Conservation (phyloP, 768 basidiomycete species). For the Lentinula guzmanii region DNA sequence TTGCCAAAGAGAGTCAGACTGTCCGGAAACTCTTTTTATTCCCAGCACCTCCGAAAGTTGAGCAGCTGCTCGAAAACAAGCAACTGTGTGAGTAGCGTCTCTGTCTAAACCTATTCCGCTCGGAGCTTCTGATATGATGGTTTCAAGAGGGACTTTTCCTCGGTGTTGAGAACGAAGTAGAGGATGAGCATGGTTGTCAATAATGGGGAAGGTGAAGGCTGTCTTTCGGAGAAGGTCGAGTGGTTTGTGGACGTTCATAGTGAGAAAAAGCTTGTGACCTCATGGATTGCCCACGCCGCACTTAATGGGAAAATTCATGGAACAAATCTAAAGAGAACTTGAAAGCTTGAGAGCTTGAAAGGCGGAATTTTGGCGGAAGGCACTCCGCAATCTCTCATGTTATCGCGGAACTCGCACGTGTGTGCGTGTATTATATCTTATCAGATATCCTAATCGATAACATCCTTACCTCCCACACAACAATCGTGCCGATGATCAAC, state of each 20-base stretch:
- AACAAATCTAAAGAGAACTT: background rate
- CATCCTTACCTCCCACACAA: too few species aligned
- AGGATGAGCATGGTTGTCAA: conserved; percentile 80
- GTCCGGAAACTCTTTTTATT: conserved; percentile 20
- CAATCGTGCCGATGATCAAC: background rate
- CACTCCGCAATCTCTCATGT: too few species aligned
- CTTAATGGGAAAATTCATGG: background rate
- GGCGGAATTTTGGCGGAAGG: background rate
- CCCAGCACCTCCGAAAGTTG: conserved; percentile 50
- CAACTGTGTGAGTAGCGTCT: conserved; percentile 51
- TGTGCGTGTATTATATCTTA: background rate
- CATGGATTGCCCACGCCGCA: conserved; percentile 65
- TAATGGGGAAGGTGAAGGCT: conserved; percentile 38
- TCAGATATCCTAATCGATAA: background rate
- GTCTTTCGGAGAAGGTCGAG: conserved; percentile 7
- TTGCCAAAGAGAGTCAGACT: conserved; percentile 45
- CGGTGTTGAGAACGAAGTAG: conserved; percentile 46
- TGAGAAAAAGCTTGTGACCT: conserved; percentile 56
- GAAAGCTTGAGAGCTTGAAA: background rate
- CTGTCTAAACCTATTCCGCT: conserved; percentile 39
- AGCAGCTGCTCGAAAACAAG: conserved; percentile 49
- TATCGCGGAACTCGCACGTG: background rate
- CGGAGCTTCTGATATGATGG: conserved; percentile 56
- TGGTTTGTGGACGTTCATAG: background rate
- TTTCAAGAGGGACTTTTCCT: conserved; percentile 49